Evolutionary conservation across 2,329 filamentous ascomycete genomes (phyloP).

Genomic region (Ascochyta viciae-villosae): DNA sequence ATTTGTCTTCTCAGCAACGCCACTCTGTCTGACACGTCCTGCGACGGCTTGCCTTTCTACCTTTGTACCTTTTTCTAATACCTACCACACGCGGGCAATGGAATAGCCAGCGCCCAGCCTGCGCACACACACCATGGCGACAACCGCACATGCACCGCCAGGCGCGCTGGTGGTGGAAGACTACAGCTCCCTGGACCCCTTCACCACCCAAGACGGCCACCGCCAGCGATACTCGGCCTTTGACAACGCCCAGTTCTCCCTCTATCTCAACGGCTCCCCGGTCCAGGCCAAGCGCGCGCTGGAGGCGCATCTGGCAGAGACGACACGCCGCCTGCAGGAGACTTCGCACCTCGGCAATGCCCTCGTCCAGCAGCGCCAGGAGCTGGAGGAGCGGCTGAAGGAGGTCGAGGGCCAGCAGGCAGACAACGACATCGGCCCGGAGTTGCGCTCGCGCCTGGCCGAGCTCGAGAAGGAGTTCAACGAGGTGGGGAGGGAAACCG

Average conservation of each 20-base stretch:
- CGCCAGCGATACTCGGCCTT: conserved; percentile 81
- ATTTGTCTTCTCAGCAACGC: neutral
- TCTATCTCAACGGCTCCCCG: conserved; percentile 79
- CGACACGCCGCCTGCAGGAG: conserved; percentile 88
- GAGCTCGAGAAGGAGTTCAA: conserved; percentile 96
- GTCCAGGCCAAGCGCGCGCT: conserved; percentile 87
- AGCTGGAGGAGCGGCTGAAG: conserved; percentile 79
- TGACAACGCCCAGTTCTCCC: conserved; percentile 78
- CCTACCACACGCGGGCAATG: conserved; percentile 33
- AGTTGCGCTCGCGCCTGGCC: conserved; percentile 80
- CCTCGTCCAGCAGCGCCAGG: conserved; percentile 83
- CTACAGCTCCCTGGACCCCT: conserved; percentile 53
- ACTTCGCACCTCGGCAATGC: conserved; percentile 88
- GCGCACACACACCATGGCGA: conserved; percentile 48
- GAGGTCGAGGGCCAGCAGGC: conserved; percentile 79
- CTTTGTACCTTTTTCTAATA: conserved; percentile 12
- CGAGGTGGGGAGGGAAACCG: conserved; percentile 88
- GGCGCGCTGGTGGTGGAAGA: conserved; percentile 52
- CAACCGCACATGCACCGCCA: conserved; percentile 50
- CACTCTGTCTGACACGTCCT: neutral
- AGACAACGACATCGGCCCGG: conserved; percentile 78
- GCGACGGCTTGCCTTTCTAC: conserved; percentile 2
- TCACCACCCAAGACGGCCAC: conserved; percentile 50
- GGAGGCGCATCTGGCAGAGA: conserved; percentile 90
- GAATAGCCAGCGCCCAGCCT: conserved; percentile 28